These are phyloP conservation scores for Fusarium torreyae DNA, from an alignment of 2,329 filamentous ascomycete species.

Conservation along the genomic window DNA sequence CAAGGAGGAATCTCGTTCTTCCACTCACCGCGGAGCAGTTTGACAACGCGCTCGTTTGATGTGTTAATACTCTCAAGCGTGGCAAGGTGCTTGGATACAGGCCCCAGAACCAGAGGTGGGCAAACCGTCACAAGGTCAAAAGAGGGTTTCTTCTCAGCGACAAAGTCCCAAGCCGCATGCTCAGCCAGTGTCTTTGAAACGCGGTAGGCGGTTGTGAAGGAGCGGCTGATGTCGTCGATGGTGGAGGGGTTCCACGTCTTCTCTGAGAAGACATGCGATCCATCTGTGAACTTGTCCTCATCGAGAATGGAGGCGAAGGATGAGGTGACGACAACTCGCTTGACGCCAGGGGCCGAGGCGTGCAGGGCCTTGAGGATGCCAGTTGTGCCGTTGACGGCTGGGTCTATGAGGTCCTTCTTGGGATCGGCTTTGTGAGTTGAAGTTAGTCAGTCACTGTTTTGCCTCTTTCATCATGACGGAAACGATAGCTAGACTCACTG, in stretches of 20 bases:
- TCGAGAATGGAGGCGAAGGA: constrained; percentile 69
- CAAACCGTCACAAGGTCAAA: constrained; percentile 69
- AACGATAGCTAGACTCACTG: constrained; percentile 46
- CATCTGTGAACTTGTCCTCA: constrained; percentile 56
- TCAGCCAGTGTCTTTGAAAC: constrained; percentile 70
- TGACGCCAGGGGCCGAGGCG: constrained; percentile 70
- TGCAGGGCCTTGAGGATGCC: constrained; percentile 81
- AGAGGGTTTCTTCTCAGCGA: constrained; percentile 58
- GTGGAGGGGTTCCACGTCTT: constrained; percentile 69
- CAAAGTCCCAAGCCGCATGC: constrained; percentile 68
- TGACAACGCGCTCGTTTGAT: constrained; percentile 67
- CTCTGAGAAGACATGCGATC: constrained; percentile 61
- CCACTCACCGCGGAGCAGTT: constrained; percentile 66
- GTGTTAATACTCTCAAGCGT: constrained; percentile 66
- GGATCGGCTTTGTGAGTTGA: constrained; percentile 57
- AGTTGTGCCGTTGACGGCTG: constrained; percentile 72
- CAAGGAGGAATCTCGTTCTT: constrained; percentile 60
- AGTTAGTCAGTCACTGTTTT: not conserved
- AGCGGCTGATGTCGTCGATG: constrained; percentile 59
- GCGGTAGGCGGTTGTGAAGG: constrained; percentile 64
- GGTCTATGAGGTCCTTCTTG: constrained; percentile 69
- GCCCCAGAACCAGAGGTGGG: constrained; percentile 70
- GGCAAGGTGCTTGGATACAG: constrained; percentile 64
- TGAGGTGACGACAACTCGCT: constrained; percentile 76
- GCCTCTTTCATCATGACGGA: too few relatives aligned